These are phyloP conservation scores for Annona cherimola DNA, from an alignment of 164 flowering plant genomes.

Conservation along the genomic window DNA sequence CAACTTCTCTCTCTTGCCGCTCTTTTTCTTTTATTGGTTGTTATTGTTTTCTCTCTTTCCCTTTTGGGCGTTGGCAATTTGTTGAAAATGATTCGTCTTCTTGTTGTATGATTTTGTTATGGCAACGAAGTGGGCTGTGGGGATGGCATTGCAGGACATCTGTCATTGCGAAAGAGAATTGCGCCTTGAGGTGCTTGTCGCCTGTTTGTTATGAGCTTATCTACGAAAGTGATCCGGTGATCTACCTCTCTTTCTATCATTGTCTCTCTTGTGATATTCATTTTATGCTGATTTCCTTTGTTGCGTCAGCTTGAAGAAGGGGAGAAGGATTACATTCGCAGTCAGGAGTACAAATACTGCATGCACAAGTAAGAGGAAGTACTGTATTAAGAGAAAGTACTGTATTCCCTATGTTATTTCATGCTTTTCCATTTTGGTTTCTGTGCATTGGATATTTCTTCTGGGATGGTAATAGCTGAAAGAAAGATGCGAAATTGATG, in stretches of 20 bases:
- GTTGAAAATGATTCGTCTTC: neutral
- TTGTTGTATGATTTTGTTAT: neutral
- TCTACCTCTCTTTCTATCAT: neutral
- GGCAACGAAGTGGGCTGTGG: conserved; percentile 61
- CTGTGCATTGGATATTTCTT: neutral
- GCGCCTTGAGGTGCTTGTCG: conserved; percentile 81
- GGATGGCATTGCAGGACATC: conserved; percentile 79
- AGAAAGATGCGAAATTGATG: neutral
- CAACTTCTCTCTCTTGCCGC: neutral
- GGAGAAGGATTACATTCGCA: conserved; percentile 68
- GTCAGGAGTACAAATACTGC: conserved; percentile 89
- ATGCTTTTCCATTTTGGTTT: neutral
- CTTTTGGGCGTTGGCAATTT: neutral
- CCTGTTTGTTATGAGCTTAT: conserved; percentile 63
- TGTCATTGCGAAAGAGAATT: conserved; percentile 73
- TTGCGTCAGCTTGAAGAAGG: conserved; percentile 82
- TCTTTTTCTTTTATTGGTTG: neutral
- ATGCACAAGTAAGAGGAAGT: conserved; percentile 55
- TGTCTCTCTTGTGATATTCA: neutral
- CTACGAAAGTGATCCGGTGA: conserved; percentile 84
- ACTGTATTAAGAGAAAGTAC: neutral
- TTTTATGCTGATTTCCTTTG: neutral
- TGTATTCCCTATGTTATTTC: too few species aligned
- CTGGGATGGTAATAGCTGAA: too few species aligned
- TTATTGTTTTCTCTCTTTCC: neutral